Base-by-base conservation (phyloP, 2,329 filamentous ascomycete species). In the Penicillium decumbens region DNA sequence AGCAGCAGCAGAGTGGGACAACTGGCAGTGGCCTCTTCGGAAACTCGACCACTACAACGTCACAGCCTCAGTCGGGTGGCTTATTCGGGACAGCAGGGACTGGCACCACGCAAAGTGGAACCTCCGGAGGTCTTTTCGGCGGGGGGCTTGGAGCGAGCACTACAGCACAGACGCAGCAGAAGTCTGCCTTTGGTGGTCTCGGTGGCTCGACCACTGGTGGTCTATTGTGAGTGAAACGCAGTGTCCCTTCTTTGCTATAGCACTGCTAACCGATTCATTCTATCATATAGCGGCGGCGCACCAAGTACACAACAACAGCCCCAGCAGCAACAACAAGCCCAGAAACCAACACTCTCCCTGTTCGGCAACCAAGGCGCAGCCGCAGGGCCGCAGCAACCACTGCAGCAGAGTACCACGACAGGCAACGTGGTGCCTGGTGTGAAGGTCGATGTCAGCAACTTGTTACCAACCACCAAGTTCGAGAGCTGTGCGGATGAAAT, bases 381-480 rank as follows among this genome's bases (percentile, higher is more conserved):
- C 23, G 53, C 53, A 10, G 43, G 35, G 5, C 51, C 63, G 24
- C 65, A 65, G 43, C 65, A 61, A 49, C 59, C 64, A 20, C 58
- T 67, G 20, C 67, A 66, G 53, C 65, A 67, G 52, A 68, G 61
- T 56, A 63, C 66, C 7, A 55, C 64, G 24, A 54, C 58, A 7
- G 59, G 58, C 3, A 68, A 64, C 2, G 67, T 73, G 12, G 78
- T 84, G 13, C 83, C 85, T 0, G 88, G 87, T 15, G 86, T 89
- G 15, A 85, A 87, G 62, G 87, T 95, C 61, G 88, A 93, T 69
- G 72, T 88, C 45, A 81, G 81, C 60, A 88, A 88, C 65, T 77
- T 97, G 52, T 83, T 89, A 45, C 86, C 87, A 13, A 95, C 91
- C 0, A 95, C 90, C 3, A 88, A 93, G 54, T 96, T 93, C 75